These are phyloP conservation scores for Beauveria brongniartii DNA, from an alignment of 2,329 filamentous ascomycete species.

Conservation along the genomic window DNA sequence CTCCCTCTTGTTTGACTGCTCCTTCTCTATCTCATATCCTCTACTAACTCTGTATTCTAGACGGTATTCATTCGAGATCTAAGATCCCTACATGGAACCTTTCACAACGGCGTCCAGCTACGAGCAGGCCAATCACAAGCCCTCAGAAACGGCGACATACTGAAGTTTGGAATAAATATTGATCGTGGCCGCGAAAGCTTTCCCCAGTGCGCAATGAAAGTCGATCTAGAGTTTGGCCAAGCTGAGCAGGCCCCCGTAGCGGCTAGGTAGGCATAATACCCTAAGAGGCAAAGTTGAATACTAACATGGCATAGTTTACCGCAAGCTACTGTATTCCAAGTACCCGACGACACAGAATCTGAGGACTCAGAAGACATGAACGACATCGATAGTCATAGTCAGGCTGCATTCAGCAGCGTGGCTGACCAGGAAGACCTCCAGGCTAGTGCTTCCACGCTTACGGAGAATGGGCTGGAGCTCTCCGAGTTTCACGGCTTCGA, in stretches of 20 bases:
- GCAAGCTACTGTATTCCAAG: slow-evolving; percentile 28
- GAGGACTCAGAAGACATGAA: background rate
- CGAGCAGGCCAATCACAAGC: slow-evolving; percentile 11
- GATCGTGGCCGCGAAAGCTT: slow-evolving; percentile 27
- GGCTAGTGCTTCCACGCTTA: background rate
- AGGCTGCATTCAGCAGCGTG: slow-evolving; percentile 16
- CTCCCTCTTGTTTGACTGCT: background rate
- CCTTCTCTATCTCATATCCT: background rate
- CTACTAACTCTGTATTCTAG: slow-evolving; percentile 26
- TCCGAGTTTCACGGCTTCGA: background rate
- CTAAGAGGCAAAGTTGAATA: background rate
- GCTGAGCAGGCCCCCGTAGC: slow-evolving; percentile 14
- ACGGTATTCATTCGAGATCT: slow-evolving; percentile 36
- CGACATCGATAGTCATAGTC: background rate
- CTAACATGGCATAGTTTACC: slow-evolving; percentile 18
- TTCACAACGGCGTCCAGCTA: slow-evolving; percentile 28
- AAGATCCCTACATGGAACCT: slow-evolving; percentile 47
- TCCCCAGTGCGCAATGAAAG: slow-evolving; percentile 30
- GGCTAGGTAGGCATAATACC: background rate
- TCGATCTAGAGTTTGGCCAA: slow-evolving; percentile 23
- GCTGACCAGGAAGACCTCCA: slow-evolving; percentile 16
- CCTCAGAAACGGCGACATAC: slow-evolving; percentile 22
- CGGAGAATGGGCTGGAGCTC: background rate
- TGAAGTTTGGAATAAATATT: slow-evolving; percentile 30
- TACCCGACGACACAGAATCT: slow-evolving; percentile 34